Evolutionary conservation across 2,329 filamentous ascomycete species (phyloP).

Genomic region (Nemania diffusa): DNA sequence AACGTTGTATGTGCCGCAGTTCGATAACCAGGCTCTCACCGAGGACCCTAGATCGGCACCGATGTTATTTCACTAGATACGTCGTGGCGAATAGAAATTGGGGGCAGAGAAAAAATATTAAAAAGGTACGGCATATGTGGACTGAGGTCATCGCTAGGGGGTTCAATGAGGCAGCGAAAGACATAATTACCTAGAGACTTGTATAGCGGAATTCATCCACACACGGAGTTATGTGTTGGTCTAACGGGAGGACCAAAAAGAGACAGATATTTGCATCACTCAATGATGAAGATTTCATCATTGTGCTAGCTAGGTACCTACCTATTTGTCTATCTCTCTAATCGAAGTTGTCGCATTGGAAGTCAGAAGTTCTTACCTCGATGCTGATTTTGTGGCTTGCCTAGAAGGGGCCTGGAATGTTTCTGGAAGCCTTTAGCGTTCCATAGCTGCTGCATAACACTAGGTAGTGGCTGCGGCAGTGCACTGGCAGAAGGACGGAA

Average conservation of each 20-base stretch:
- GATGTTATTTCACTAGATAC: slow-evolving; percentile 44
- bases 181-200: slow-evolving; percentile 15
- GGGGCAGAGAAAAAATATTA: neutral
- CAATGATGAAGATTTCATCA: slow-evolving; percentile 6
- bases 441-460: neutral
- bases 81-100: neutral
- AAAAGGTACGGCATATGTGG: neutral
- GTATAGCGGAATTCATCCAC: slow-evolving; percentile 14
- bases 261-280: slow-evolving; percentile 9
- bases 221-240: neutral
- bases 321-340: neutral
- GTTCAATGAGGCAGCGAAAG: slow-evolving; percentile 2
- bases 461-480: neutral
- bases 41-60: slow-evolving; percentile 39
- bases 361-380: neutral
- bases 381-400: neutral
- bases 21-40: slow-evolving; percentile 43
- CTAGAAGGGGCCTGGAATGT: slow-evolving; percentile 34
- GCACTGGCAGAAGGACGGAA: neutral
- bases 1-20: slow-evolving; percentile 39
- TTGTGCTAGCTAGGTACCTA: neutral
- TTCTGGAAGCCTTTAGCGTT: slow-evolving; percentile 38
- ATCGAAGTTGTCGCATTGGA: neutral
- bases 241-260: neutral
- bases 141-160: neutral